Percentiles rank a stretch among this genome's conserved stretches.
Evolutionary conservation across 2,329 filamentous ascomycete genomes (phyloP).

Genomic region (Ambrosiella xylebori): DNA sequence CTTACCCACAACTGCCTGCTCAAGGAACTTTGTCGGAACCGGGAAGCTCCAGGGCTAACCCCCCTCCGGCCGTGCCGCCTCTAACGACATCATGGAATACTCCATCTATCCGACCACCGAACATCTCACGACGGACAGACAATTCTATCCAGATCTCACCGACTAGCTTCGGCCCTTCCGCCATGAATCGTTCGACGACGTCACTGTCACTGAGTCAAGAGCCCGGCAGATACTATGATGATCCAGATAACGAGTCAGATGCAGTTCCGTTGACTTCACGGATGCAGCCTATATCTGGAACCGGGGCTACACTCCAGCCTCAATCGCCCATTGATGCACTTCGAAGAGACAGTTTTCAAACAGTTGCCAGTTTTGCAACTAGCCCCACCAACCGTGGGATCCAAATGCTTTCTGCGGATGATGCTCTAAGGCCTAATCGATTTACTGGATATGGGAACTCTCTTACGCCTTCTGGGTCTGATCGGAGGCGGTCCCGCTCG

Average conservation of each 20-base stretch:
- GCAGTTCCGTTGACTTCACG: constrained; percentile 36
- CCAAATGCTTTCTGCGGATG: constrained; percentile 12
- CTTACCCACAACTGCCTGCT: constrained; percentile 7
- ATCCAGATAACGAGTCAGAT: constrained; percentile 11
- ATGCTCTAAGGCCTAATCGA: constrained; percentile 11
- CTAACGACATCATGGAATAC: constrained; percentile 11
- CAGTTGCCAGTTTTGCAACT: constrained; percentile 37
- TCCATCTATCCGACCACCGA: constrained; percentile 10
- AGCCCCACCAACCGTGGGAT: constrained; percentile 22
- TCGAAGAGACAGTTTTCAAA: constrained; percentile 39
- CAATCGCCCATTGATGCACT: constrained; percentile 23
- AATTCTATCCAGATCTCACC: constrained; percentile 27
- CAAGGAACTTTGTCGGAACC: background rate
- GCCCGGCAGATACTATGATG: constrained; percentile 8
- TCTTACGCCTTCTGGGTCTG: constrained; percentile 29
- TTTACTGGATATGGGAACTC: constrained; percentile 34
- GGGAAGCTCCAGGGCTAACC: constrained; percentile 20
- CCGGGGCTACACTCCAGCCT: constrained; percentile 26
- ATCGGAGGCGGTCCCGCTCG: constrained; percentile 40
- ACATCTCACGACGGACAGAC: constrained; percentile 9
- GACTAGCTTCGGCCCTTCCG: constrained; percentile 36
- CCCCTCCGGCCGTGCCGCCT: constrained; percentile 22
- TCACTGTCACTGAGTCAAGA: constrained; percentile 16
- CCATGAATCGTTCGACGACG: constrained; percentile 23
- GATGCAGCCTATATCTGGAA: constrained; percentile 33